phyloP scores from a whole-genome alignment of 106 monocot genomes.

The Platanthera guangdongensis region DNA sequence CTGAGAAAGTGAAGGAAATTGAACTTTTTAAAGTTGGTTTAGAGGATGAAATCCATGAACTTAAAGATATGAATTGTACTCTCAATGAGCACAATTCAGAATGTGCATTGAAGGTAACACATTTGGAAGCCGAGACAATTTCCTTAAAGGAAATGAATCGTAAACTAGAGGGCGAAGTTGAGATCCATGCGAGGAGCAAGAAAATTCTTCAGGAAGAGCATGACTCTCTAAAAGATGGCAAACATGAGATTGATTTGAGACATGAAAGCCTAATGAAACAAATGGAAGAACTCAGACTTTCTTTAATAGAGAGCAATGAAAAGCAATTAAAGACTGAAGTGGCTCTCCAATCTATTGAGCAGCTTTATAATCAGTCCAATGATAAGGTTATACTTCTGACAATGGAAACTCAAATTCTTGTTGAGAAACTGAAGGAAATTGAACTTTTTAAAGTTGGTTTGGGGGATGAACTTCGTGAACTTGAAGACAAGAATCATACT shows the following conservation, averaged over 20 bases:
- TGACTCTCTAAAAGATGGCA: constrained; percentile 22
- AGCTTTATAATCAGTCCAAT: constrained; percentile 25
- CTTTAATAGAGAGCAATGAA: constrained; percentile 13
- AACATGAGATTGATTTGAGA: constrained; percentile 25
- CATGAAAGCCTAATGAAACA: constrained; percentile 29
- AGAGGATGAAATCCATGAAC: constrained; percentile 35
- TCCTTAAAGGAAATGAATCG: constrained; percentile 21
- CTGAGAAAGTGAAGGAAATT: constrained; percentile 27
- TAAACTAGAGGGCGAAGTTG: constrained; percentile 32
- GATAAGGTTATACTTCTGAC: constrained; percentile 20
- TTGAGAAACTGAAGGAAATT: constrained; percentile 27
- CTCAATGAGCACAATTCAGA: constrained; percentile 27
- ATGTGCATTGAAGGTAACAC: constrained; percentile 20
- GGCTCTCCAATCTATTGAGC: constrained; percentile 20
- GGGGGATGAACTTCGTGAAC: constrained; percentile 35
- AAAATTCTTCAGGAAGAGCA: constrained; percentile 35
- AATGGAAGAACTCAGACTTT: constrained; percentile 25
- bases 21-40: constrained; percentile 28
- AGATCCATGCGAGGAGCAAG: constrained; percentile 20
- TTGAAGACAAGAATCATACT: constrained; percentile 30
- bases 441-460: constrained; percentile 28
- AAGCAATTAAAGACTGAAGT: constrained; percentile 17
- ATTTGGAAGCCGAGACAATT: constrained; percentile 25
- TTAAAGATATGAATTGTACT: constrained; percentile 32
- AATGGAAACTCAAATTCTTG: constrained; percentile 16